phyloP scores from a whole-genome alignment of 139 green algal genomes.

The Zygnema circumcarinatum region DNA sequence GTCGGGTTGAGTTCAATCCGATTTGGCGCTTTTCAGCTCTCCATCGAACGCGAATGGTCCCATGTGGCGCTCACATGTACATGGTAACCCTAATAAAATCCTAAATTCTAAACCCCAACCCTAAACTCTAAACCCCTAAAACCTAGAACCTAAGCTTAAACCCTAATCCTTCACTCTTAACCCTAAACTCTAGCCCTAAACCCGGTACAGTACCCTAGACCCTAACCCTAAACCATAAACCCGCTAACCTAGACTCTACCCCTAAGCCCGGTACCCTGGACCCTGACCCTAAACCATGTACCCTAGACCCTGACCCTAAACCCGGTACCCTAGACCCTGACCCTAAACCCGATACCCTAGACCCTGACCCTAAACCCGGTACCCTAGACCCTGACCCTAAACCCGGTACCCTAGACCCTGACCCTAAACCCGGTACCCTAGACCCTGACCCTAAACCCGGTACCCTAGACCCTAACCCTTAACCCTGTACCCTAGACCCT shows the following conservation, averaged over 20 bases:
- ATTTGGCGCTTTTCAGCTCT: not conserved
- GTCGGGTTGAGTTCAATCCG: too few species aligned
- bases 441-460: too few species aligned
- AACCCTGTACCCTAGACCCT: too few species aligned
- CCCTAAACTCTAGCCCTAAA: not conserved
- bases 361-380: not conserved
- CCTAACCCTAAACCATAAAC: not conserved
- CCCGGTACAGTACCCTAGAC: not conserved
- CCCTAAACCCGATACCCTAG: not conserved
- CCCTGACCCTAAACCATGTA: too few species aligned
- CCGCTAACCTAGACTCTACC: not conserved
- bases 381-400: not conserved
- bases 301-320: not conserved
- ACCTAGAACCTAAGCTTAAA: conserved; percentile 1
- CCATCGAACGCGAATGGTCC: not conserved
- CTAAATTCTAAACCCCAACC: not conserved
- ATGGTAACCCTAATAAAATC: too few species aligned
- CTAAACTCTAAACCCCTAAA: not conserved
- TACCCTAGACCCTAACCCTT: too few species aligned
- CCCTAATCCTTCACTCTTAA: conserved; percentile 3
- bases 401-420: not conserved
- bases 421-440: too few species aligned
- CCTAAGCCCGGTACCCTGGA: too few species aligned
- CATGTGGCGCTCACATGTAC: not conserved
- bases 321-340: not conserved